Base-by-base conservation (phyloP, 352 stramenopile species). In the Globisporangium canariense region DNA sequence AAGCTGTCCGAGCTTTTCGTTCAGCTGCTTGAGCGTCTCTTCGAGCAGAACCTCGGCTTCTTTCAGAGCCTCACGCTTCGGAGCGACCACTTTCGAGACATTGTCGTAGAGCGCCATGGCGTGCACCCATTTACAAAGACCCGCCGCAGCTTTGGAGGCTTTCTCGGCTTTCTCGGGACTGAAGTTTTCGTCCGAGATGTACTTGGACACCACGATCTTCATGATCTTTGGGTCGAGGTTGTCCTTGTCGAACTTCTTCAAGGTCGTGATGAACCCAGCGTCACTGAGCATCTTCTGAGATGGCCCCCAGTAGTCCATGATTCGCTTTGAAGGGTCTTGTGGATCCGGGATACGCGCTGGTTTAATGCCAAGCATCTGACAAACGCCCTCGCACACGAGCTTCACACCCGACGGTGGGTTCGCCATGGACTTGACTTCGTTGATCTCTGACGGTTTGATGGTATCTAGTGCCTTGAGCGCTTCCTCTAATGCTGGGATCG, bases 271-370 rank as follows among this genome's bases (percentile, higher is more conserved):
- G 69, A 98, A 98, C 20, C 82, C 89, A 7, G 88, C 76, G 62
- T 98, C 92, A 32, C 83, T 91, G 10, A 98, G 79, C 86, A 98
- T 96, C 62, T 97, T 96, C 74, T 98, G 90, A 0, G 88, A 95
- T 3, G 93, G 90, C 0, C 90, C 93, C 95, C 95, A 98, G 70
- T 95, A 98, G 69, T 98, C 95, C 86, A 97, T 95, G 59, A 98
- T 97, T 18, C 90, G 81, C 60, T 98, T 97, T 1, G 86, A 97
- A 4, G 92, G 87, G 61, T 98, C 93, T 47, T 77, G 69, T 0
- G 87, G 87, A 65, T 98, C 95, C 6, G 93, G 93, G 66, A 98
- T 98, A 18, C 91, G 79, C 8, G 85, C 79, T 9, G 94, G 84
- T 65, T 98, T 98, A 64, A 98, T 96, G 13, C 88, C 89, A 14